These are phyloP conservation scores for Saprolegnia parasitica DNA, from an alignment of 352 stramenopile genomes.

Conservation along the genomic window DNA sequence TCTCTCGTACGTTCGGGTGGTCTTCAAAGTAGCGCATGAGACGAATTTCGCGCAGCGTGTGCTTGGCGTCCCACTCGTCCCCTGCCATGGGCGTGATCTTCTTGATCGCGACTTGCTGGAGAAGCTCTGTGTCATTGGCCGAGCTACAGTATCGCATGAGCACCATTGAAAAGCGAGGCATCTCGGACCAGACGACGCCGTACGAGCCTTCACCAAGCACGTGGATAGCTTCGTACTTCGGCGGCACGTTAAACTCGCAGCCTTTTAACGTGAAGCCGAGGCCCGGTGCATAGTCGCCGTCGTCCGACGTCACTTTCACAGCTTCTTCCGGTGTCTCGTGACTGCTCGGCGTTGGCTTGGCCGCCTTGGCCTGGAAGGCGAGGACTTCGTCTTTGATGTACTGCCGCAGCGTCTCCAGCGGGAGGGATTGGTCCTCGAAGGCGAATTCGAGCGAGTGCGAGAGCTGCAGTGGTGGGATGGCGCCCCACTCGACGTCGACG, in stretches of 20 bases:
- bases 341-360: conserved; percentile 39
- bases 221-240: conserved; percentile 76
- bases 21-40: conserved; percentile 87
- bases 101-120: conserved; percentile 88
- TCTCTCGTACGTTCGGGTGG: conserved; percentile 74
- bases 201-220: conserved; percentile 90
- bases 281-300: conserved; percentile 47
- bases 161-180: not conserved
- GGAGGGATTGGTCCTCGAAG: conserved; percentile 71
- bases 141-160: conserved; percentile 34
- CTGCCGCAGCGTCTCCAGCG: conserved; percentile 57
- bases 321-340: conserved; percentile 33
- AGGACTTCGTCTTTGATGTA: conserved; percentile 79
- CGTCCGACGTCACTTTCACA: conserved; percentile 25
- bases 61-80: conserved; percentile 86
- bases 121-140: conserved; percentile 63
- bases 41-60: conserved; percentile 87
- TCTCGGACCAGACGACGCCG: conserved; percentile 82
- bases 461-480: conserved; percentile 55
- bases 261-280: conserved; percentile 76
- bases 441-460: conserved; percentile 77
- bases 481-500: conserved; percentile 84
- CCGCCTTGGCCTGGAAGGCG: conserved; percentile 42
- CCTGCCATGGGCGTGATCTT: conserved; percentile 91
- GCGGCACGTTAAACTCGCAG: conserved; percentile 79